Evolutionary conservation across 1,284 basidiomycete genomes (phyloP).

Genomic region (Fomitopsis palustris): DNA sequence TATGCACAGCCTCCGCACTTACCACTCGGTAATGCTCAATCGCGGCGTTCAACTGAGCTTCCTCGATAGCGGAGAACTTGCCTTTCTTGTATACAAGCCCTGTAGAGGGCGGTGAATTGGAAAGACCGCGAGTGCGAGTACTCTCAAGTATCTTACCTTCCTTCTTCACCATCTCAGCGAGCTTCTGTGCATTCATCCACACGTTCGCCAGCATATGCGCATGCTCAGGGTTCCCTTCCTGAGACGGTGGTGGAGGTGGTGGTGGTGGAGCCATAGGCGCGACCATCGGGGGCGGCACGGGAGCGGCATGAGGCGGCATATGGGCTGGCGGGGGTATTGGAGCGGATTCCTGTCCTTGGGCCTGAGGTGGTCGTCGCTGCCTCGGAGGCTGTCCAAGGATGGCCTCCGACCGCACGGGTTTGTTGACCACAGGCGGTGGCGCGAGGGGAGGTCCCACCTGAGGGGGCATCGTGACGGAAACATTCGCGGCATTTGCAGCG

Average conservation of each 20-base stretch:
- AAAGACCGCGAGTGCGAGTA: neutral
- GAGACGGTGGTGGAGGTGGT: slow-evolving; percentile 19
- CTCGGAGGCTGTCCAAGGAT: slow-evolving; percentile 33
- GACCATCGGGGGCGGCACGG: neutral
- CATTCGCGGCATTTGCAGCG: slow-evolving; percentile 43
- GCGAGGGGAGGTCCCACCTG: slow-evolving; percentile 19
- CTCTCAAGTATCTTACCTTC: slow-evolving; percentile 45
- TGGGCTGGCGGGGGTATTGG: neutral
- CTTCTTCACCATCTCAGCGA: slow-evolving; percentile 60
- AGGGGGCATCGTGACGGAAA: slow-evolving; percentile 32
- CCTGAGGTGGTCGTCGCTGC: slow-evolving; percentile 26
- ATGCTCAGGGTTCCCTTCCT: slow-evolving; percentile 38
- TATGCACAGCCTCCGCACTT: slow-evolving; percentile 24
- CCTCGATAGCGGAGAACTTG: slow-evolving; percentile 77
- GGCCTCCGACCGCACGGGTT: slow-evolving; percentile 43
- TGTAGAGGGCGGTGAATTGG: slow-evolving; percentile 27
- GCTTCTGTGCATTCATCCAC: slow-evolving; percentile 67
- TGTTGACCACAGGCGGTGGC: slow-evolving; percentile 24
- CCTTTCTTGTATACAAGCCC: slow-evolving; percentile 82
- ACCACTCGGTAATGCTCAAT: slow-evolving; percentile 64
- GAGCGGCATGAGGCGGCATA: neutral
- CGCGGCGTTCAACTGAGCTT: slow-evolving; percentile 56
- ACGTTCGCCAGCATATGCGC: slow-evolving; percentile 59
- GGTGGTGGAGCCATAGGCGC: slow-evolving; percentile 23
- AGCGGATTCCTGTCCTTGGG: slow-evolving; percentile 24